Conservation (phyloP, 2,329 filamentous ascomycete species). For the Cordyceps militaris region DNA sequence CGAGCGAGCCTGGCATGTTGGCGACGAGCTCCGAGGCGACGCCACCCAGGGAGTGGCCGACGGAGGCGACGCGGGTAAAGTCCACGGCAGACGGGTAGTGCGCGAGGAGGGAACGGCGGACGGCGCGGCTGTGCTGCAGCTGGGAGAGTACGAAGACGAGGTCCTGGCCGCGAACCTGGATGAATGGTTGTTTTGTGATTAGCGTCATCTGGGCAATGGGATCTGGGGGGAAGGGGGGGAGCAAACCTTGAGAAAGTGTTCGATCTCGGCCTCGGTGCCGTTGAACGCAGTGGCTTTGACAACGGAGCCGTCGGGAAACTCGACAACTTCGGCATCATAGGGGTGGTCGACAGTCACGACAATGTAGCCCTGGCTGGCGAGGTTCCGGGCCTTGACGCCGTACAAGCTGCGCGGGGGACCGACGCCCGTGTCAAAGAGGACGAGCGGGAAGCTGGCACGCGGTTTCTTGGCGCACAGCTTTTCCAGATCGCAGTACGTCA, state of each 20-base stretch:
- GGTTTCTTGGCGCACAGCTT: slow-evolving; percentile 1
- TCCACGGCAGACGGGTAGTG: slow-evolving; percentile 18
- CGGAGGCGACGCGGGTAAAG: slow-evolving; percentile 19
- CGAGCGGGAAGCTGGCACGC: slow-evolving; percentile 19
- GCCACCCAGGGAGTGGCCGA: slow-evolving; percentile 31
- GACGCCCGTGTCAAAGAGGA: slow-evolving; percentile 37
- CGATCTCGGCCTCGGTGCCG: slow-evolving; percentile 14
- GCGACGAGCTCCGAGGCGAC: slow-evolving; percentile 25
- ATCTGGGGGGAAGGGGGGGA: background rate
- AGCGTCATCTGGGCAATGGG: background rate
- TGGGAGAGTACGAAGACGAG: slow-evolving; percentile 27
- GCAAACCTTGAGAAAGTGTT: background rate
- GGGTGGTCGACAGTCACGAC: slow-evolving; percentile 42
- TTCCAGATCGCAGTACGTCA: slow-evolving; percentile 22
- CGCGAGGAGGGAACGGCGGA: background rate
- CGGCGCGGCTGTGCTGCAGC: slow-evolving; percentile 17
- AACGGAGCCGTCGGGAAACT: slow-evolving; percentile 33
- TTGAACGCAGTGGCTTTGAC: slow-evolving; percentile 17
- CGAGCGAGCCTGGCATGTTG: slow-evolving; percentile 21
- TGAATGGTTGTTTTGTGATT: background rate
- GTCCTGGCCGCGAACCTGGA: slow-evolving; percentile 26
- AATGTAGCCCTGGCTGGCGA: slow-evolving; percentile 37
- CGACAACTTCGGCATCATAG: slow-evolving; percentile 33
- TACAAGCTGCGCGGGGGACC: slow-evolving; percentile 32
- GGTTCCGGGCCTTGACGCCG: slow-evolving; percentile 30